These are phyloP conservation scores for Phyllostachys edulis DNA, from an alignment of 176 grass and related monocot genomes.

Conservation along the genomic window DNA sequence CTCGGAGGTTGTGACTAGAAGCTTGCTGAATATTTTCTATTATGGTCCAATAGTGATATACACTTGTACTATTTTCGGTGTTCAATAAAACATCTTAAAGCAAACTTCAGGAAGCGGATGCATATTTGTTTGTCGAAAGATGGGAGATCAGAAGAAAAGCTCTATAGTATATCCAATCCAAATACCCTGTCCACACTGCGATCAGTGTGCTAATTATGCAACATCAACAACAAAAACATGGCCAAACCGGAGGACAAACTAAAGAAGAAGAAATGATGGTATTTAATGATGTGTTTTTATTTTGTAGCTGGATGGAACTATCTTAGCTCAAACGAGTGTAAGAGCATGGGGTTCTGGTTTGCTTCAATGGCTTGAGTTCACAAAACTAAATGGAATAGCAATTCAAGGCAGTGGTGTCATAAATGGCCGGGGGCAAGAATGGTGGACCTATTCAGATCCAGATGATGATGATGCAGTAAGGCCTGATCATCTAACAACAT, in stretches of 20 bases:
- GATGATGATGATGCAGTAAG: slow-evolving; percentile 62
- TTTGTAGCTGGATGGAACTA: slow-evolving; percentile 74
- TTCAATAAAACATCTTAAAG: not conserved
- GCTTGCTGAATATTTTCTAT: not conserved
- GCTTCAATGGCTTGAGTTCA: slow-evolving; percentile 91
- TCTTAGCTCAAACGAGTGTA: slow-evolving; percentile 61
- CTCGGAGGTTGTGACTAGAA: not conserved
- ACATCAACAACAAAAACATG: not conserved
- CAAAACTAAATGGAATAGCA: slow-evolving; percentile 75
- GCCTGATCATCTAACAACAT: slow-evolving; percentile 19
- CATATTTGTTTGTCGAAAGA: not conserved
- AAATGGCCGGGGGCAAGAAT: slow-evolving; percentile 72
- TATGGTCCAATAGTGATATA: not conserved
- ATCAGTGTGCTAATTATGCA: not conserved
- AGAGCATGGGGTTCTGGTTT: slow-evolving; percentile 62
- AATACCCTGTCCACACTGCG: not conserved
- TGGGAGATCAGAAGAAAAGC: not conserved
- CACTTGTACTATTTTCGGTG: not conserved
- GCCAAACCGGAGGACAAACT: not conserved
- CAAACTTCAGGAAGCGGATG: not conserved
- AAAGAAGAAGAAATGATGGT: not conserved
- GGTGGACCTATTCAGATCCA: slow-evolving; percentile 73
- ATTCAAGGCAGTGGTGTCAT: slow-evolving; percentile 77
- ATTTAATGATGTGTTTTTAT: slow-evolving; percentile 10
- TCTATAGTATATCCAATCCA: not conserved